Evolutionary conservation across 2,329 filamentous ascomycete genomes (phyloP), one percentile per base, ranked within the genome.

Genomic region (Ciborinia camelliae): DNA sequence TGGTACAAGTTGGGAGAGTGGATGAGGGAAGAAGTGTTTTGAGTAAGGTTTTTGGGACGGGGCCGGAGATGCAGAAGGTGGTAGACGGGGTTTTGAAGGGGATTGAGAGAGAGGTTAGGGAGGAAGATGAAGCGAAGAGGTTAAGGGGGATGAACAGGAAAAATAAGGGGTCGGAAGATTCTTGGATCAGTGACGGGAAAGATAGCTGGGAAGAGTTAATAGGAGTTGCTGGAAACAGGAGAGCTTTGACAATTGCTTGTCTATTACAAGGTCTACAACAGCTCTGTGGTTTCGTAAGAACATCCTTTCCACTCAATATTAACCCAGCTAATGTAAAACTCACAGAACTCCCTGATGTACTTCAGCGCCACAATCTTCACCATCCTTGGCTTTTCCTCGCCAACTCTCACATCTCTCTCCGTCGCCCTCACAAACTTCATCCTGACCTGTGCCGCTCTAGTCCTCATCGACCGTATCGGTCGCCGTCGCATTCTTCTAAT

Each of bases 341-440:
- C n/a, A 32, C 69, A 88, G 84, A 96, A 97, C 78, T 92, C 90
- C 14, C 81, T 97, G 37, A 96, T 96, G 91, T 96, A 96, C 77
- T 96, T 92, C 74, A 92, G 90, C 0, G 90, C 90, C 4, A 92
- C 90, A 9, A 91, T 94, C 37, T 94, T 94, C 74, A 83, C 85
- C 3, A 82, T 92, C 39, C 83, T 96, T 0, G 89, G 89, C 0
- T 96, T 96, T 75, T 82, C 83, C 50, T 89, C 86, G 63, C 91
- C 92, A 6, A 95, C 91, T 0, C 82, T 94, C 58, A 92, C 90
- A 1, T 91, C 91, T 0, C 83, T 96, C 66, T 88, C 87, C 2
- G 89, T 97, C 18, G 92, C 92, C 0, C 81, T 89, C 65, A 95
- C 92, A 54, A 96, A 96, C 73, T 93, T 94, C 71, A 73, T 89